Percentiles rank a stretch among this genome's conserved stretches.
Evolutionary conservation across 2,329 filamentous ascomycete genomes (phyloP).

Genomic region (Penicillium sp.): DNA sequence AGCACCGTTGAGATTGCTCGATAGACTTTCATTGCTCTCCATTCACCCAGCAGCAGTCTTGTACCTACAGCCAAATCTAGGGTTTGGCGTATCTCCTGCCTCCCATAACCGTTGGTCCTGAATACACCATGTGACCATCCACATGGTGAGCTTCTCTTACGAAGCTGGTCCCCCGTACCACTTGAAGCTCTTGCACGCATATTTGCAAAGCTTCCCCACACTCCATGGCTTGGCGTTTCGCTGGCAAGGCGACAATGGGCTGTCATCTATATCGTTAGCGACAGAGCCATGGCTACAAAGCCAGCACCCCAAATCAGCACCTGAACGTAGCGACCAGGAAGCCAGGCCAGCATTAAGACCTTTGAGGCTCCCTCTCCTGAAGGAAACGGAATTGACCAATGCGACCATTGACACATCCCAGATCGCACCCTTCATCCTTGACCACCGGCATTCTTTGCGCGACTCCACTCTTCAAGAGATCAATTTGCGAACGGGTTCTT

Average conservation of each 20-base stretch:
- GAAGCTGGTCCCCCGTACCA: slow-evolving; percentile 70
- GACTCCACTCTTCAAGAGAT: slow-evolving; percentile 84
- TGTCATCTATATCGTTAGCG: slow-evolving; percentile 72
- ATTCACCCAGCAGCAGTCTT: slow-evolving; percentile 77
- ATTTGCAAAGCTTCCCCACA: slow-evolving; percentile 69
- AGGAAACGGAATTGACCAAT: slow-evolving; percentile 73
- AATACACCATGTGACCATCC: slow-evolving; percentile 73
- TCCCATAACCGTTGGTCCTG: slow-evolving; percentile 76
- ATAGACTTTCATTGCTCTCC: slow-evolving; percentile 71
- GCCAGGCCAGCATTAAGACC: slow-evolving; percentile 50
- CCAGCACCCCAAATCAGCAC: neutral
- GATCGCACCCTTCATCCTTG: slow-evolving; percentile 68
- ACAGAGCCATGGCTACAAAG: slow-evolving; percentile 68
- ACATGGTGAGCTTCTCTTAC: slow-evolving; percentile 67
- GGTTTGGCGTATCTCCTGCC: slow-evolving; percentile 74
- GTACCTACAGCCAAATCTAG: slow-evolving; percentile 75
- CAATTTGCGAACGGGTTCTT: slow-evolving; percentile 70
- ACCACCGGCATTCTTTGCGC: slow-evolving; percentile 69
- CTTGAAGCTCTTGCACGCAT: slow-evolving; percentile 79
- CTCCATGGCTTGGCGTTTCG: slow-evolving; percentile 75
- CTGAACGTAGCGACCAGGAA: neutral
- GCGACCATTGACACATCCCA: slow-evolving; percentile 72
- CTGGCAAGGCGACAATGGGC: slow-evolving; percentile 75
- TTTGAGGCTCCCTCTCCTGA: slow-evolving; percentile 69
- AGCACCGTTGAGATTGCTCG: slow-evolving; percentile 66